phyloP scores from a whole-genome alignment of 441 rosid genomes.

The Mallotus japonicus region DNA sequence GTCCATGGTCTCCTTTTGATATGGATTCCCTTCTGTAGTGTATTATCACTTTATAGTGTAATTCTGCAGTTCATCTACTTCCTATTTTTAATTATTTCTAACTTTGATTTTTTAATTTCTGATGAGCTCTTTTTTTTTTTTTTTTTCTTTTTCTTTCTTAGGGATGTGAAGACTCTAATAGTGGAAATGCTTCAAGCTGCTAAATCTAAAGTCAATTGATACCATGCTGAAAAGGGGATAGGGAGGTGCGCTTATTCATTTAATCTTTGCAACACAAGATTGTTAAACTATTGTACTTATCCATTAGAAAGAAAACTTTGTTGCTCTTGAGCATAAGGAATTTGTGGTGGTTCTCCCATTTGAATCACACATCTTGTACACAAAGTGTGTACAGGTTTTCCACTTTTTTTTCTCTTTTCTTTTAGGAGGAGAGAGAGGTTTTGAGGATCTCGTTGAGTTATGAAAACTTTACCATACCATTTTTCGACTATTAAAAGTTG shows the following conservation, averaged over 20 bases:
- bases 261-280: background rate
- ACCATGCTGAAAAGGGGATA: constrained; percentile 8
- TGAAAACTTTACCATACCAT: too few species aligned
- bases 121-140: constrained; percentile 3
- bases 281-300: background rate
- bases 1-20: background rate
- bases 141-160: constrained; percentile 12
- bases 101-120: background rate
- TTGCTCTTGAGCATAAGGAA: background rate
- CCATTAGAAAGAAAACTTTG: background rate
- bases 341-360: background rate
- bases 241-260: constrained; percentile 24
- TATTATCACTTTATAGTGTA: background rate
- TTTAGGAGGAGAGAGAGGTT: too few species aligned
- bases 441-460: too few species aligned
- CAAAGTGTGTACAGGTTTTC: too few species aligned
- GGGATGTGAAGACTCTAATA: constrained; percentile 85
- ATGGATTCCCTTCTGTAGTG: background rate
- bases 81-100: background rate
- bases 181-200: constrained; percentile 94
- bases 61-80: background rate
- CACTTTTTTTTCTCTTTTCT: too few species aligned
- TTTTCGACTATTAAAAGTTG: too few species aligned
- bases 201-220: constrained; percentile 39
- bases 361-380: background rate